Conservation (phyloP, 805 yeast species). For the Nakazawaea wickerhamii region DNA sequence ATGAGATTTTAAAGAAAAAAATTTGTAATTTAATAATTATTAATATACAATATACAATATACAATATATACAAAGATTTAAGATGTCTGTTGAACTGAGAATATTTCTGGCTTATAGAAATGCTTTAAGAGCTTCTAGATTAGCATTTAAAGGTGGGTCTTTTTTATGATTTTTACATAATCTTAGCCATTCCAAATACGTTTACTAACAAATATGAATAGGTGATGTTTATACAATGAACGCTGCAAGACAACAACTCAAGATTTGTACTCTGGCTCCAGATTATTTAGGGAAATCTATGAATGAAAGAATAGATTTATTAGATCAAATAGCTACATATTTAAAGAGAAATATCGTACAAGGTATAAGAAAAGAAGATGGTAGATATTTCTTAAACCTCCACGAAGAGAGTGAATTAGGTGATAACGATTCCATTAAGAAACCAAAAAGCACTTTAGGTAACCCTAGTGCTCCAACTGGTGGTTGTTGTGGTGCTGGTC, state of each 20-base stretch:
- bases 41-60: too few species aligned
- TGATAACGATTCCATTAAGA: slow-evolving; percentile 76
- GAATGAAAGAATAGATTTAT: slow-evolving; percentile 45
- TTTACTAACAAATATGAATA: not conserved
- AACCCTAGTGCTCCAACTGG: slow-evolving; percentile 31
- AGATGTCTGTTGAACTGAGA: slow-evolving; percentile 9
- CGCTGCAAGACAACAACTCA: slow-evolving; percentile 59
- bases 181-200: not conserved
- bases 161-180: not conserved
- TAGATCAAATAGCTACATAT: slow-evolving; percentile 68
- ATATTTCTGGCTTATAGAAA: slow-evolving; percentile 47
- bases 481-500: slow-evolving; percentile 54
- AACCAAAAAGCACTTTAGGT: slow-evolving; percentile 29
- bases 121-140: slow-evolving; percentile 59
- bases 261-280: slow-evolving; percentile 39
- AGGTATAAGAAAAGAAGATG: slow-evolving; percentile 46
- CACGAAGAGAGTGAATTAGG: slow-evolving; percentile 85
- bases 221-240: slow-evolving; percentile 41
- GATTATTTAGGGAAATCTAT: slow-evolving; percentile 39
- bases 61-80: too few species aligned
- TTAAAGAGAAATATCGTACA: slow-evolving; percentile 80
- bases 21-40: too few species aligned
- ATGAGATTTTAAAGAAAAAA: slow-evolving; percentile 1
- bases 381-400: slow-evolving; percentile 54
- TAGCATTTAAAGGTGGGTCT: slow-evolving; percentile 44